Evolutionary conservation across 1,284 basidiomycete genomes (phyloP).

Genomic region (Cryptococcus sp.): DNA sequence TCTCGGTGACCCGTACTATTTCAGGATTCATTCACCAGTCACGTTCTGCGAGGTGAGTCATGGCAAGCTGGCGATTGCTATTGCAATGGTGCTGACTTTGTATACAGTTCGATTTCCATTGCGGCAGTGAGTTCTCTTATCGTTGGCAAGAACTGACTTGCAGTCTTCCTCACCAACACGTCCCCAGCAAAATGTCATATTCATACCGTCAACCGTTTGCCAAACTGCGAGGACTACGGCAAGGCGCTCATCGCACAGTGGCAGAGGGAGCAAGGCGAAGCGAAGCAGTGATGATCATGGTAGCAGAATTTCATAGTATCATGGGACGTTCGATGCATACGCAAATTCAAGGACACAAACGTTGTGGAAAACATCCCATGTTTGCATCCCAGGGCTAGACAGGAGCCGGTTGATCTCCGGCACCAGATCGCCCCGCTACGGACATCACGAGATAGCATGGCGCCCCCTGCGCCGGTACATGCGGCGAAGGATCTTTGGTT

Average conservation of each 20-base stretch:
- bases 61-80: no score
- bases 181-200: conserved; percentile 51
- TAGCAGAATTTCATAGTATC: no score
- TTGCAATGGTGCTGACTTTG: background rate
- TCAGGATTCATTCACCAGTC: conserved; percentile 45
- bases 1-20: conserved; percentile 49
- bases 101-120: conserved; percentile 46
- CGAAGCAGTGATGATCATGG: background rate
- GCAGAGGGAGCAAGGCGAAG: conserved; percentile 12
- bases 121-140: conserved; percentile 37
- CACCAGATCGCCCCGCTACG: no score
- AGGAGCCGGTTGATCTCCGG: no score
- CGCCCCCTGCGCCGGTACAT: no score
- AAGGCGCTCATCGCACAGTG: conserved; percentile 40
- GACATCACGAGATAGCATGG: no score
- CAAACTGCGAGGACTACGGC: conserved; percentile 49
- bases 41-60: conserved; percentile 43
- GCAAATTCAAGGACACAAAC: no score
- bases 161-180: conserved; percentile 51
- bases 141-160: background rate
- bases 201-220: conserved; percentile 47
- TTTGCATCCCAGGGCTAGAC: no score
- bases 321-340: no score
- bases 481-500: no score
- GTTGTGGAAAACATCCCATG: no score